Conservation (phyloP, 2,329 filamentous ascomycete species). For the Stromatinia cepivora region DNA sequence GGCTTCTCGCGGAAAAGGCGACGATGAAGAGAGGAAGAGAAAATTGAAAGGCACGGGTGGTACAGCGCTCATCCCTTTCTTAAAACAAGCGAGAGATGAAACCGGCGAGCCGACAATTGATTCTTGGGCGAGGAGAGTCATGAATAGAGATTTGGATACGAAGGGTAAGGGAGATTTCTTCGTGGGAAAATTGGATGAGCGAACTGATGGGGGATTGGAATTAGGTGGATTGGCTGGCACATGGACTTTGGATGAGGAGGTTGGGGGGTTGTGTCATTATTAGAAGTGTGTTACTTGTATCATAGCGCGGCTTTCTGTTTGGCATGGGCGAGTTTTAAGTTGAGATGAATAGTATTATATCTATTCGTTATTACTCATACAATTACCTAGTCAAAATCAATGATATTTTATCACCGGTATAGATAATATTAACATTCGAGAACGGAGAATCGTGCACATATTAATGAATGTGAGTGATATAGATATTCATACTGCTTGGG, state of each 20-base stretch:
- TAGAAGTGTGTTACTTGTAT: constrained; percentile 24
- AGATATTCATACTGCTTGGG: no score
- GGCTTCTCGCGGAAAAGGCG: constrained; percentile 48
- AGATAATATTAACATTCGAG: no score
- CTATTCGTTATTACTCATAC: background rate
- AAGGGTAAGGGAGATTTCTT: constrained; percentile 57
- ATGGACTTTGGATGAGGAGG: constrained; percentile 85
- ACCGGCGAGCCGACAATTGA: constrained; percentile 87
- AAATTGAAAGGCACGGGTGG: constrained; percentile 88
- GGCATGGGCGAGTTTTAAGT: no score
- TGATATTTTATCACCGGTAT: no score
- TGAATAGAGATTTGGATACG: constrained; percentile 41
- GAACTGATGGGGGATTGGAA: constrained; percentile 44
- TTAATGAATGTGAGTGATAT: no score
- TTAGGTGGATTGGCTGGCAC: constrained; percentile 73
- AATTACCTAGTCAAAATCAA: background rate
- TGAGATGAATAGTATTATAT: background rate
- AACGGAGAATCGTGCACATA: no score
- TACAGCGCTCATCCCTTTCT: constrained; percentile 88
- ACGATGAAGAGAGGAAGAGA: constrained; percentile 45
- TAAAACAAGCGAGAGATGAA: constrained; percentile 95
- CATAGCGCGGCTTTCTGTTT: background rate
- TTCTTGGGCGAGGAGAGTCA: constrained; percentile 52
- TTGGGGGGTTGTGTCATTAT: constrained; percentile 53
- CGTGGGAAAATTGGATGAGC: constrained; percentile 53